Base-by-base conservation (phyloP, 2,329 filamentous ascomycete species). In the Penicillium olsonii region DNA sequence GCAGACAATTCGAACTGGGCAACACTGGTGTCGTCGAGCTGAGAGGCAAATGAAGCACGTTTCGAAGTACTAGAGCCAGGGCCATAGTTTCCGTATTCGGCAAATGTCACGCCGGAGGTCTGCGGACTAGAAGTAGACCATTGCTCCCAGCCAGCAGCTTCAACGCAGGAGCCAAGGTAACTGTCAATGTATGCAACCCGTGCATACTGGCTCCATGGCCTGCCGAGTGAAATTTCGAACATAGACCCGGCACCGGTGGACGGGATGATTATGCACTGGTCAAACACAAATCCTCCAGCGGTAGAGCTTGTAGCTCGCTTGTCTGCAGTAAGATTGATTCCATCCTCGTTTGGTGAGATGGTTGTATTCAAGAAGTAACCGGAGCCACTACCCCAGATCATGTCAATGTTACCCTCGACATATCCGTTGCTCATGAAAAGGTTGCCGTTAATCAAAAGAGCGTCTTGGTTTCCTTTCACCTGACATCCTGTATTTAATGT, bases 291-390 rank as follows among this genome's bases (percentile, higher is more conserved):
- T 6, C 67, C 69, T 27, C 60, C 69, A n/a, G 62, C 55, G 0
- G 72, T 72, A 0, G 68, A 68, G 47, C 66, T 69, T 2, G 66
- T 69, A 0, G 66, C 56, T 8, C 75, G 66, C 62, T 76, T 77
- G 52, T 65, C 62, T 26, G 69, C 69, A 8, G 69, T 72, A 35
- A 73, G 65, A 37, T 58, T 64, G 45, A 66, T 58, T n/a, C 57
- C 65, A 31, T 72, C 69, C 24, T 65, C 61, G 35, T 70, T 71
- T 0, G 69, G 65, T 4, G 68, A 62, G 17, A 72, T 72, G 6
- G 66, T 69, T 7, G 64, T 65, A 47, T 65, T 66, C n/a, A 60
- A 61, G 65, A 78, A 77, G 53, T 78, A 78, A 6, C 64, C 75
- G 0, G 73, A 65, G 2, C 74, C 75, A 20, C 67, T 62, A 9